Evolutionary conservation across 139 green algal species (phyloP), one percentile per base, ranked within the genome.

Genomic region (Ostreobium quekettii): DNA sequence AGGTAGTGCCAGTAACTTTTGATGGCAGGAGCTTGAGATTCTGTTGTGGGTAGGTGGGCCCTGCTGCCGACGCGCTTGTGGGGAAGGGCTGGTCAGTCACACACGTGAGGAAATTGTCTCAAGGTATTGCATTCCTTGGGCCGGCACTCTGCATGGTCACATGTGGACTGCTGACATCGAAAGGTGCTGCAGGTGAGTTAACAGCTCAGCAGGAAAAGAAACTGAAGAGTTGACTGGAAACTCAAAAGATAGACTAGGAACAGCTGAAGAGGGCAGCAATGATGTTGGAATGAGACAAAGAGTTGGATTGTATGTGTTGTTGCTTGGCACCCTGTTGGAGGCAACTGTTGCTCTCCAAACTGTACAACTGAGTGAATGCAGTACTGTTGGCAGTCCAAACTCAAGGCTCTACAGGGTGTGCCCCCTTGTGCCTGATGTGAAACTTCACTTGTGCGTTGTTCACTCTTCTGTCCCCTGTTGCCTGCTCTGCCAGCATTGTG

Each of bases 81-180:
- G 75, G 67, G n/a, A 47, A 60, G 1, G 91, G 89, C 2, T 59
- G 86, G 67, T 67, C 75, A 2, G 68, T 92, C 35, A 62, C 73
- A 3, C 68, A 57, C 1, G 91, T 97, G 48, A 84, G 94, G 48
- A 97, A 97, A 77, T 42, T 86, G 2, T 81, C 78, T 42, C 93
- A 98, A 81, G 74, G 66, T 47, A 78, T 82, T 8, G 89, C 90
- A 5, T 99, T 98, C 76, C 42, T 97, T 64, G 78, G 86, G 6
- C 92, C 93, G 2, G 86, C 92, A 0, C 28, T 66, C 1, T 93
- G 87, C 72, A 85, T 98, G 76, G 32, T 83, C 30, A 79, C 71
- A 0, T 89, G 71, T 71, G 78, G 66, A 4, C 1, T 80, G 29
- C 72, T 86, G 3, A 88, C 79, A 0, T 76, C 79, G 35, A 35